Base-by-base conservation (phyloP, 371 early-diverging fungal genomes). In the Zychaea mexicana region DNA sequence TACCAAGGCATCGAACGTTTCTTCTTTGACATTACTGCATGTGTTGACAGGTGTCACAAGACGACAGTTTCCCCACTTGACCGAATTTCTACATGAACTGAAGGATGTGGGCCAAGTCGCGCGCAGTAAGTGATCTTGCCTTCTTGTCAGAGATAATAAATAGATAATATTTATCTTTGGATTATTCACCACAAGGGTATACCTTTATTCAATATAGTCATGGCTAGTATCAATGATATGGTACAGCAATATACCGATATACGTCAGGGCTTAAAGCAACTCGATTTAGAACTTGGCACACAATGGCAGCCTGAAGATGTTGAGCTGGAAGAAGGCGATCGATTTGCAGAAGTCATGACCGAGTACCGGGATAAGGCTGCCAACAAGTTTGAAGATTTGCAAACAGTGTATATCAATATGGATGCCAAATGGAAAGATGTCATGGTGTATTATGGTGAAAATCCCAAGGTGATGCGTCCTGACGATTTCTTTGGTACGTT, bases 21-120 rank as follows among this genome's bases (percentile, higher is more conserved):
- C 82, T 6, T 76, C 75, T 2, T 60, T 76, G 47, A 79, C 79
- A 2, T 60, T 88, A 27, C 59, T 87, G 13, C 77, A 86, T 65
- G 80, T 83, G 24, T 53, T 88, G 32, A 64, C 72, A 15, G 66
- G 71, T 15, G 62, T 83, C 32, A 70, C 84, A 7, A 73, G 84
- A 42, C 67, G 70, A 32, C 78, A 84, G 31, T 83, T 84, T 52
- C 84, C 87, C 15, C 73, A 81, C 26, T 47, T 79, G 17, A 53
- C 74, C 12, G 58, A 60, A 9, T 77, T 82, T 47, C 42, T 70
- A 30, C 69, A 79, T 12, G 82, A 82, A 65, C 56, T 82, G 12
- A 72, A 77, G 49, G 74, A 77, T 61, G 64, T 70, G 2, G 65
- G 71, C 19, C 68, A 77, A 46, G 82, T 78, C 30, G 70, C 78